Conservation (phyloP, 2,329 filamentous ascomycete species). For the Penicillium sp. region DNA sequence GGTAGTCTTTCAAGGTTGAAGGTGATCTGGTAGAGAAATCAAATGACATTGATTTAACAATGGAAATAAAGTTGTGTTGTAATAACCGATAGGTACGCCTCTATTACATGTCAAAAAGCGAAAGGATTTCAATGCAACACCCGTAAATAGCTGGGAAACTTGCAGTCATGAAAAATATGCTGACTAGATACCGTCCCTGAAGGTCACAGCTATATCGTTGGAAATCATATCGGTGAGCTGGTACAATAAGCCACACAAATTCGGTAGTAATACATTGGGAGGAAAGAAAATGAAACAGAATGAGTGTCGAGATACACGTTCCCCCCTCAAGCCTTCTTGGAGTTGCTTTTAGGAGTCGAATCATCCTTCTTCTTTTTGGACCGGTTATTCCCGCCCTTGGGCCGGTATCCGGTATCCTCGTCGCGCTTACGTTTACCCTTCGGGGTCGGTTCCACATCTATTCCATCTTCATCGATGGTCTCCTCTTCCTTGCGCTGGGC, state of each 20-base stretch:
- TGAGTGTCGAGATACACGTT: neutral
- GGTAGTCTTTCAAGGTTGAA: neutral
- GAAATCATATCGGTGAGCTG: neutral
- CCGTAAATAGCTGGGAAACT: neutral
- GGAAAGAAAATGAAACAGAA: neutral
- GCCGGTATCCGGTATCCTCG: conserved; percentile 48
- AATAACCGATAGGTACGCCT: too few relatives aligned
- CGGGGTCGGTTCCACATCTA: conserved; percentile 38
- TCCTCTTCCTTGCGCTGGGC: conserved; percentile 43
- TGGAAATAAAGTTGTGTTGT: too few relatives aligned
- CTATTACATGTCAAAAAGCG: neutral
- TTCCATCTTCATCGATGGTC: conserved; percentile 45
- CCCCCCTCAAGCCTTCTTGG: conserved; percentile 29
- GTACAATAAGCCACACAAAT: neutral
- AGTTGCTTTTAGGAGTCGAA: conserved; percentile 32
- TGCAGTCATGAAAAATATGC: neutral
- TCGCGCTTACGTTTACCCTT: conserved; percentile 50
- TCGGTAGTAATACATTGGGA: conserved; percentile 18
- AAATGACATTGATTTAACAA: neutral
- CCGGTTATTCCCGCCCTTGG: conserved; percentile 46
- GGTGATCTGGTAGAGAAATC: neutral
- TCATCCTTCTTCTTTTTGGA: conserved; percentile 45
- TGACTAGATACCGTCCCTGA: neutral
- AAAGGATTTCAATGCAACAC: neutral
- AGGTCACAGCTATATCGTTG: neutral